Evolutionary conservation across 768 basidiomycete genomes (phyloP), one percentile per base, ranked within the genome.

Genomic region (Tephrocybe sp.): DNA sequence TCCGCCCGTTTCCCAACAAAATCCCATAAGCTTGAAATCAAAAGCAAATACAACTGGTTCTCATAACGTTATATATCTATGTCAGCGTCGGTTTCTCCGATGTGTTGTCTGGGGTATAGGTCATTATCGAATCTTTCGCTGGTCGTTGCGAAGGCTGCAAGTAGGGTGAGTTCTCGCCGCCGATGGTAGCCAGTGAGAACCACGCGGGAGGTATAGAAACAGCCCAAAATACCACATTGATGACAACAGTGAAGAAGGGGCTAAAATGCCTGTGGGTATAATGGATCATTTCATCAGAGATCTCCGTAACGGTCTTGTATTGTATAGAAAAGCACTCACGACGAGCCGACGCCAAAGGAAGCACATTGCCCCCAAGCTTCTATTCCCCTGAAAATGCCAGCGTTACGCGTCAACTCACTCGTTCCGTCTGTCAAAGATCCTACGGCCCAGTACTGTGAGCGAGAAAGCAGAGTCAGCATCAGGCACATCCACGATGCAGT

Each of bases 301-400:
- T 30, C 20, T 36, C 34, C 15, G 7, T 36, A 36, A n/a, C n/a
- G n/a, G n/a, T n/a, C n/a, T n/a, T 36, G 7, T 9, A 36, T 9
- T 4, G 6, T 36, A 7, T n/a, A 4, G 34, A 25, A 25, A 51
- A 20, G 38, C n/a, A 51, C 60, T 37, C 54, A 57, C 55, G 58
- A 59, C 23, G 54, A 61, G 25, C 47, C 49, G 36, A 60, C 45
- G 9, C 55, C 54, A 47, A 62, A 60, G 17, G 58, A 52, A 17
- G 54, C 51, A 24, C 58, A 59, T 43, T 61, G 55, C 15, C 56
- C 53, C 55, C 51, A 61, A 1, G 60, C 54, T 28, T 59, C 58
- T 25, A 58, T 41, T 14, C 57, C 58, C 21, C 50, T 43, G 9
- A 63, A 48, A 23, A 61, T 42, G 10, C 55, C 54, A 3, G 62